A percentile compares a stretch with the other conserved stretches of the same genome.
Evolutionary conservation across 2,329 filamentous ascomycete genomes (phyloP).

Genomic region (Plenodomus tracheiphilus): DNA sequence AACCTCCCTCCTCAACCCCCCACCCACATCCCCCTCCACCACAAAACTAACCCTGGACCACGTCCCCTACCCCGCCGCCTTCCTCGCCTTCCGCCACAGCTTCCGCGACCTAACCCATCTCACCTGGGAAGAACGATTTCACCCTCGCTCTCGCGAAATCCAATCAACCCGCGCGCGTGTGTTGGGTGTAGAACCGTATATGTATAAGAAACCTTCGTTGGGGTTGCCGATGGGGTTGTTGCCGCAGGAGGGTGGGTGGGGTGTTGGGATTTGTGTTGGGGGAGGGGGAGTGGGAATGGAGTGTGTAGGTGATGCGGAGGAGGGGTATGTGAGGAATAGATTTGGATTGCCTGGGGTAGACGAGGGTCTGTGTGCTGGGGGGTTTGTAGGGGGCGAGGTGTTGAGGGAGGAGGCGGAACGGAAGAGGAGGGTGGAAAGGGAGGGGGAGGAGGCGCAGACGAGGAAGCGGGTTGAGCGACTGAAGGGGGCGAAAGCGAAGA

Average conservation of each 20-base stretch:
- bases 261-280: too few relatives aligned
- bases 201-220: constrained; percentile 23
- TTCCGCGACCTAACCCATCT: constrained; percentile 48
- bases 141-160: constrained; percentile 13
- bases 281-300: background rate
- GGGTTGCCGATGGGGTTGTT: constrained; percentile 18
- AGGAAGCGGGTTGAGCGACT: background rate
- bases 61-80: constrained; percentile 39
- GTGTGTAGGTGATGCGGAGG: background rate
- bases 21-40: constrained; percentile 11
- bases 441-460: background rate
- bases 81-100: constrained; percentile 41
- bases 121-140: constrained; percentile 48
- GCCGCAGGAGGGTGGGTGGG: constrained; percentile 6
- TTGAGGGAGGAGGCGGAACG: constrained; percentile 4
- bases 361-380: constrained; percentile 2
- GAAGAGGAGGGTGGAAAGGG: background rate
- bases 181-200: constrained; percentile 29
- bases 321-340: constrained; percentile 11
- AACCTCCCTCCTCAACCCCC: background rate
- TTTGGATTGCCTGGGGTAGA: constrained; percentile 14
- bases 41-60: constrained; percentile 34
- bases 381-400: constrained; percentile 9
- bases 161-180: constrained; percentile 23
- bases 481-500: background rate